A percentile compares a stretch with the other conserved stretches of the same genome.
Conservation (phyloP, 2,329 filamentous ascomycete species). For the Septoria linicola region DNA sequence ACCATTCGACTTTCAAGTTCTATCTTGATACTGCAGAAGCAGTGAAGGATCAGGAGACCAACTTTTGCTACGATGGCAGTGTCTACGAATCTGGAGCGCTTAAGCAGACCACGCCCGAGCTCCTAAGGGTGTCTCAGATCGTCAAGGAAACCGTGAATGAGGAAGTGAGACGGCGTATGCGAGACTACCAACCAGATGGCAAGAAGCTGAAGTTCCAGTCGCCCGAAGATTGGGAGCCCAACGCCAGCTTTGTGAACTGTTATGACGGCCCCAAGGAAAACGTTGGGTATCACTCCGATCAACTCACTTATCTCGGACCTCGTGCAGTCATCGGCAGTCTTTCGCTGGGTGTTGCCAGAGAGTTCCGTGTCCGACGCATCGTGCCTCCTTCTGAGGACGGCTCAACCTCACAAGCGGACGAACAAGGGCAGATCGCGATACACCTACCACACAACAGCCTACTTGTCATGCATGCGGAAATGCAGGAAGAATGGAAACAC, state of each 20-base stretch:
- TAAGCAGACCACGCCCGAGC: conserved; percentile 70
- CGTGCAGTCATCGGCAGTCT: conserved; percentile 84
- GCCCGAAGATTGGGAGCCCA: conserved; percentile 71
- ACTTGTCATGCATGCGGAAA: conserved; percentile 93
- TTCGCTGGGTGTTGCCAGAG: conserved; percentile 85
- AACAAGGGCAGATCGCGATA: conserved; percentile 83
- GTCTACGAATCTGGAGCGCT: conserved; percentile 65
- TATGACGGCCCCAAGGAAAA: conserved; percentile 78
- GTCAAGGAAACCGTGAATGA: conserved; percentile 75
- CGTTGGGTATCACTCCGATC: conserved; percentile 90
- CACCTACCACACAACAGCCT: conserved; percentile 93
- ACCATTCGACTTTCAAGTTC: conserved; percentile 79
- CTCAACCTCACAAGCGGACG: conserved; percentile 52
- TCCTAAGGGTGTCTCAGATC: conserved; percentile 65
- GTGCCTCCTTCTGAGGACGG: conserved; percentile 52
- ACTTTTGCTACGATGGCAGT: conserved; percentile 84
- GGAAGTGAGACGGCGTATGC: conserved; percentile 72
- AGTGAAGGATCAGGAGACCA: conserved; percentile 65
- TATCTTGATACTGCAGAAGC: conserved; percentile 77
- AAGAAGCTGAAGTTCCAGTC: conserved; percentile 78
- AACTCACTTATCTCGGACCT: conserved; percentile 89
- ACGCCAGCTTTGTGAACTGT: conserved; percentile 92
- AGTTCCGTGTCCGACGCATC: conserved; percentile 82
- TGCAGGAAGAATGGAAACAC: conserved; percentile 98
- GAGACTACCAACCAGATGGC: conserved; percentile 63